Conservation (phyloP, 2,329 filamentous ascomycete species). For the Chrysosporium keratinophilum region DNA sequence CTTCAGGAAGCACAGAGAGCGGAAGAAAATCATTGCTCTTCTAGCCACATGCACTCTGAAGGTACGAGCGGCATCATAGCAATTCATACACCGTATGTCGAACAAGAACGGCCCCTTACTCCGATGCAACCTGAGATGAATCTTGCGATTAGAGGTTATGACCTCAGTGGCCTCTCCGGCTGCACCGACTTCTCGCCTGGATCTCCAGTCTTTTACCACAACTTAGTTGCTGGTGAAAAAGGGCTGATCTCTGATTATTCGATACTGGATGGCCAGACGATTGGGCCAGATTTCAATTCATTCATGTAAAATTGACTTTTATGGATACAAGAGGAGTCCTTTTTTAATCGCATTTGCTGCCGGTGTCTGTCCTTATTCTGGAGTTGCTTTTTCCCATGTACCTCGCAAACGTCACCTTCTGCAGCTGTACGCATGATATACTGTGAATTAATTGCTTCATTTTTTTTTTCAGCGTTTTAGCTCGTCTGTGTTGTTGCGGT, state of each 20-base stretch:
- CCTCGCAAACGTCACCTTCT: conserved; percentile 10
- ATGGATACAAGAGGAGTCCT: conserved; percentile 10
- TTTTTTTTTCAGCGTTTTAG: conserved; percentile 4
- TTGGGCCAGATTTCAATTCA: conserved; percentile 14
- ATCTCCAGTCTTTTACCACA: conserved; percentile 24
- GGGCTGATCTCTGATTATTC: conserved; percentile 9
- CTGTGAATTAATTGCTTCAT: neutral
- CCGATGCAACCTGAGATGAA: conserved; percentile 15
- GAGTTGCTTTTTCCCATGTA: conserved; percentile 7
- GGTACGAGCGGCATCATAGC: neutral
- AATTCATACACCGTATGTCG: conserved; percentile 6
- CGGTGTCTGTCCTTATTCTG: conserved; percentile 2
- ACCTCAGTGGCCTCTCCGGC: conserved; percentile 23
- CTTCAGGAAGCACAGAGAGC: conserved; percentile 10
- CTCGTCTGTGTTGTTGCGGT: neutral
- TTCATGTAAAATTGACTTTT: conserved; percentile 11
- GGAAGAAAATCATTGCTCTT: conserved; percentile 8
- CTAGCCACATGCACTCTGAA: neutral
- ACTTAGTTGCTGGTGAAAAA: conserved; percentile 18
- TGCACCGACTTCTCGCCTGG: conserved; percentile 21
- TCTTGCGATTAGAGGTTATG: conserved; percentile 17
- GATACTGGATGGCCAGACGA: conserved; percentile 10
- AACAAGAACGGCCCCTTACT: conserved; percentile 1
- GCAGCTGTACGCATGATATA: conserved; percentile 5
- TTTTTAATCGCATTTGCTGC: conserved; percentile 9